Evolutionary conservation across 2,329 filamentous ascomycete species (phyloP).

Genomic region (Phoma herbarum): DNA sequence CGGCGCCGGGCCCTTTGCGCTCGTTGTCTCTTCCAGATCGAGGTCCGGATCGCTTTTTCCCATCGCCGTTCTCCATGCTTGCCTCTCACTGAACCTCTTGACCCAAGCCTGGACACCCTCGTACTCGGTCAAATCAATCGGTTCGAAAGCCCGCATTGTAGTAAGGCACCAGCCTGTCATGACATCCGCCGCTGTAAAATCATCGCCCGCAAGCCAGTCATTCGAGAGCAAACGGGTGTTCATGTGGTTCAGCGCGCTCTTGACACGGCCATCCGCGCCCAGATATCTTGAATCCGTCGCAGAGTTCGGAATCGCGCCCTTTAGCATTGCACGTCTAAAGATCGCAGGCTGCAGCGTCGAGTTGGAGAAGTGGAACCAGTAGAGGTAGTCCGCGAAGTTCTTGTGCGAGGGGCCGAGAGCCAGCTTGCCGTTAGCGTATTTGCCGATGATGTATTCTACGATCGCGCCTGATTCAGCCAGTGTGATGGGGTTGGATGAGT

Average conservation of each 20-base stretch:
- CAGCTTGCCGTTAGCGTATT: conserved; percentile 60
- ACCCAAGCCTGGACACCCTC: conserved; percentile 44
- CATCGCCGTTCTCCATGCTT: conserved; percentile 61
- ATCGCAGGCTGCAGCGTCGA: conserved; percentile 52
- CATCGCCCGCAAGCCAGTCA: conserved; percentile 66
- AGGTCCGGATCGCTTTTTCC: conserved; percentile 61
- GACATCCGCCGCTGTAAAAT: conserved; percentile 72
- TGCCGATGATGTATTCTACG: conserved; percentile 68
- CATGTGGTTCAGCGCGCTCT: conserved; percentile 55
- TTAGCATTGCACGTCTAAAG: conserved; percentile 39
- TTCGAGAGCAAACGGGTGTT: conserved; percentile 60
- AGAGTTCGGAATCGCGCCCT: conserved; percentile 42
- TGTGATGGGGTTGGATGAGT: conserved; percentile 56
- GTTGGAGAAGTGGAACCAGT: conserved; percentile 69
- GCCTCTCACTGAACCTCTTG: conserved; percentile 37
- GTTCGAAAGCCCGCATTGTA: conserved; percentile 65
- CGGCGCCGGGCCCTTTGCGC: conserved; percentile 37
- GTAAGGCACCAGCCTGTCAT: conserved; percentile 70
- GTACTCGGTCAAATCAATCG: conserved; percentile 48
- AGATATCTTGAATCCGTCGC: conserved; percentile 47
- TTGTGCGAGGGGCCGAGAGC: conserved; percentile 56
- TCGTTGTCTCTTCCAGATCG: conserved; percentile 38
- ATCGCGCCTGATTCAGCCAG: conserved; percentile 69
- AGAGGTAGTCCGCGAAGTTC: conserved; percentile 68
- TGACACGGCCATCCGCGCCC: conserved; percentile 47